These are phyloP conservation scores for Chlorociboria aeruginascens DNA, from an alignment of 495 filamentous ascomycete genomes.

Conservation along the genomic window DNA sequence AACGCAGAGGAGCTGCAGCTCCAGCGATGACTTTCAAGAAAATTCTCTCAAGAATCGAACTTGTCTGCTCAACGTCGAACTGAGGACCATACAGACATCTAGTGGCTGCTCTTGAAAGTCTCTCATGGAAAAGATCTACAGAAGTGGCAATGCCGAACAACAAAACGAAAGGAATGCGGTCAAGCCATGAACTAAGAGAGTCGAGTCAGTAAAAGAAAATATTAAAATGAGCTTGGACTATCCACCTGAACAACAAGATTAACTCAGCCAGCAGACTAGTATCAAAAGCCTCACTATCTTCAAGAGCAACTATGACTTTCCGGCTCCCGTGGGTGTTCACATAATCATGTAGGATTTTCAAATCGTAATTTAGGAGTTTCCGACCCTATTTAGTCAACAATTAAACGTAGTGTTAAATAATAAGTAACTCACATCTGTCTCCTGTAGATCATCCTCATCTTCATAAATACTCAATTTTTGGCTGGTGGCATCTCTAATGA, in stretches of 20 bases:
- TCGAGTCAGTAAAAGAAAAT: neutral
- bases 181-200: slow-evolving; percentile 57
- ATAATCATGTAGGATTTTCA: slow-evolving; percentile 62
- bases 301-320: slow-evolving; percentile 64
- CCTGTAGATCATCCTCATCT: slow-evolving; percentile 25
- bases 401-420: neutral
- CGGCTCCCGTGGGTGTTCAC: slow-evolving; percentile 41
- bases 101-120: slow-evolving; percentile 64
- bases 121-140: slow-evolving; percentile 74
- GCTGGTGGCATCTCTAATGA: slow-evolving; percentile 63
- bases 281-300: slow-evolving; percentile 92
- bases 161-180: slow-evolving; percentile 81
- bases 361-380: slow-evolving; percentile 80
- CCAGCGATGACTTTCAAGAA: slow-evolving; percentile 57
- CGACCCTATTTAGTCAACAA: slow-evolving; percentile 35
- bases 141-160: slow-evolving; percentile 88
- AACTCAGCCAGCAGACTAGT: slow-evolving; percentile 64
- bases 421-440: slow-evolving; percentile 36
- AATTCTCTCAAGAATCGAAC: slow-evolving; percentile 64
- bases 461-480: slow-evolving; percentile 32
- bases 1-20: slow-evolving; percentile 39
- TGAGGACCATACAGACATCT: slow-evolving; percentile 59
- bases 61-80: slow-evolving; percentile 73
- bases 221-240: neutral
- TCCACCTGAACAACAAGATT: slow-evolving; percentile 64